Conservation (phyloP, 2,329 filamentous ascomycete genomes). For the Teratosphaeria destructans region DNA sequence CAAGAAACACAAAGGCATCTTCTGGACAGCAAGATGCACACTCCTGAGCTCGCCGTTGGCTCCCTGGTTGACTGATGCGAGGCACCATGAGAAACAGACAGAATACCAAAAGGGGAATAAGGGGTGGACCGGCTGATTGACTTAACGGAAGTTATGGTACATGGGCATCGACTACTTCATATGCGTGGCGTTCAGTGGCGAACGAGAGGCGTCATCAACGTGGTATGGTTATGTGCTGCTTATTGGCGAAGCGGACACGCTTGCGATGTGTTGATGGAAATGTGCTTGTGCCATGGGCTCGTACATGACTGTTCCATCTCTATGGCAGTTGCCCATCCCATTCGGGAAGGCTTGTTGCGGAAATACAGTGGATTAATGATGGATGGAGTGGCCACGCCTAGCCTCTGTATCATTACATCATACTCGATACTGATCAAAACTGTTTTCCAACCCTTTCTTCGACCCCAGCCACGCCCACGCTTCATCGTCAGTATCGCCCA, state of each 20-base stretch:
- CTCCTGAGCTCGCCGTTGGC: not conserved
- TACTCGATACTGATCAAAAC: not conserved
- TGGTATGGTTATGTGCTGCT: not conserved
- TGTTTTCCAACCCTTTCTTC: not conserved
- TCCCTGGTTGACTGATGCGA: not conserved
- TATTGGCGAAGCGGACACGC: not conserved
- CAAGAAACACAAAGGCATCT: constrained; percentile 1
- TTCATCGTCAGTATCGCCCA: not conserved
- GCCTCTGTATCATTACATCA: not conserved
- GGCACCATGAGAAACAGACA: not conserved
- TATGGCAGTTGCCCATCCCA: not conserved
- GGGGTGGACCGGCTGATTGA: not conserved
- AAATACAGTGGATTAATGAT: not conserved
- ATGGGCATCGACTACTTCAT: not conserved
- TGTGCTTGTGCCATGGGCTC: not conserved
- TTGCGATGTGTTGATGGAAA: not conserved
- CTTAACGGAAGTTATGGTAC: not conserved
- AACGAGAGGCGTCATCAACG: not conserved
- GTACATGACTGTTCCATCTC: not conserved
- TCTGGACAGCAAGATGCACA: not conserved
- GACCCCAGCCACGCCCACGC: not conserved
- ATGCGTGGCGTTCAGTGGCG: not conserved
- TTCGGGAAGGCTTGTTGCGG: not conserved
- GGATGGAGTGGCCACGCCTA: not conserved
- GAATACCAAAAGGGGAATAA: not conserved